These are phyloP conservation scores for Plasmodium relictum DNA, from an alignment of 169 alveolate species.

Conservation along the genomic window DNA sequence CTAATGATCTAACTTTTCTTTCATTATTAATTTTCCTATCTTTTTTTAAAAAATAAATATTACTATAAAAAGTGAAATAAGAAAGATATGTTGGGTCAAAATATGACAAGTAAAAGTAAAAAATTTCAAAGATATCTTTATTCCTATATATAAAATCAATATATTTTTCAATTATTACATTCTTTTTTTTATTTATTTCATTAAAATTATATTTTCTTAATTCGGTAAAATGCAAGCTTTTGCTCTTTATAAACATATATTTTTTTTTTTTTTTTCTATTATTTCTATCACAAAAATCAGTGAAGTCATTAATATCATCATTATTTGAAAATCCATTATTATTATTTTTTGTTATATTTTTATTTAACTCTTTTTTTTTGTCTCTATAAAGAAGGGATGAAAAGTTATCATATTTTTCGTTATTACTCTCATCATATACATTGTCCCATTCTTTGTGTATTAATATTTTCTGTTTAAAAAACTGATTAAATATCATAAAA, in stretches of 20 bases:
- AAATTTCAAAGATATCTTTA: slow-evolving; percentile 52
- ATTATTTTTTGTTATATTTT: background rate
- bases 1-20: background rate
- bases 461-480: slow-evolving; percentile 46
- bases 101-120: slow-evolving; percentile 60
- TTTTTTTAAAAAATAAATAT: slow-evolving; percentile 26
- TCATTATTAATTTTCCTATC: background rate
- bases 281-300: background rate
- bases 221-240: background rate
- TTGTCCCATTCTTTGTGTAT: background rate
- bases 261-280: background rate
- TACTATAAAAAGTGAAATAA: slow-evolving; percentile 36
- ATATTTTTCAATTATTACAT: slow-evolving; percentile 28
- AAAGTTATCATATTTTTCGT: background rate
- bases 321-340: background rate
- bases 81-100: slow-evolving; percentile 61
- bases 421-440: background rate
- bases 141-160: slow-evolving; percentile 22
- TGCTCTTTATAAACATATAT: background rate
- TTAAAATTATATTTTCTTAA: background rate
- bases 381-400: background rate
- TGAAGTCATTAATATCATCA: background rate
- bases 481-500: slow-evolving; percentile 75
- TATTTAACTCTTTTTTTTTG: background rate
- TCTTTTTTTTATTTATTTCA: slow-evolving; percentile 33